These are phyloP conservation scores for Saccharomycopsis fibuligera DNA, from an alignment of 805 yeast species.

Conservation along the genomic window DNA sequence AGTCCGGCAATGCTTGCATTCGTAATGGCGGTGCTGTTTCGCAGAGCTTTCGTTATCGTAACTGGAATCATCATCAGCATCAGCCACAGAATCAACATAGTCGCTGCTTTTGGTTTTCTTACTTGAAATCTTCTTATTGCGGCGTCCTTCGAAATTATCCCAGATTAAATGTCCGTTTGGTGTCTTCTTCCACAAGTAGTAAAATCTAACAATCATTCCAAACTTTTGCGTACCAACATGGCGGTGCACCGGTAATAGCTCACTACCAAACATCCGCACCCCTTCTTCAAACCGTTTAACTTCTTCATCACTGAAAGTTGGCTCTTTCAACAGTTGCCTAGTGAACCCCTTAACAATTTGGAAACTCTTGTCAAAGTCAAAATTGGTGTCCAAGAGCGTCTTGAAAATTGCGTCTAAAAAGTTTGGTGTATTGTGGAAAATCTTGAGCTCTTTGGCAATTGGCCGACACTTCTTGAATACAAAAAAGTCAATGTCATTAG, in stretches of 20 bases:
- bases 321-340: constrained; percentile 61
- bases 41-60: constrained; percentile 51
- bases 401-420: constrained; percentile 70
- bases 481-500: constrained; percentile 45
- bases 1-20: constrained; percentile 71
- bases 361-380: constrained; percentile 46
- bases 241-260: constrained; percentile 64
- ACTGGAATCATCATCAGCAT: constrained; percentile 64
- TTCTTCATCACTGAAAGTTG: constrained; percentile 64
- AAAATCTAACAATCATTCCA: constrained; percentile 78
- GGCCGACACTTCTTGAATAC: constrained; percentile 44
- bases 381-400: constrained; percentile 44
- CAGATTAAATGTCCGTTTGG: constrained; percentile 67
- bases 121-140: constrained; percentile 43
- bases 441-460: constrained; percentile 47
- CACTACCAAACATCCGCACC: constrained; percentile 67
- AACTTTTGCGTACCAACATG: constrained; percentile 68
- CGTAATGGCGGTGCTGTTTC: constrained; percentile 35
- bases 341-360: constrained; percentile 41
- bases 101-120: constrained; percentile 23
- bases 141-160: constrained; percentile 74
- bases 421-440: constrained; percentile 67
- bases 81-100: constrained; percentile 29
- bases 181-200: constrained; percentile 90
- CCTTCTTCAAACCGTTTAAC: constrained; percentile 65